Conservation (phyloP, 768 basidiomycete species). For the Boletus sp. region DNA sequence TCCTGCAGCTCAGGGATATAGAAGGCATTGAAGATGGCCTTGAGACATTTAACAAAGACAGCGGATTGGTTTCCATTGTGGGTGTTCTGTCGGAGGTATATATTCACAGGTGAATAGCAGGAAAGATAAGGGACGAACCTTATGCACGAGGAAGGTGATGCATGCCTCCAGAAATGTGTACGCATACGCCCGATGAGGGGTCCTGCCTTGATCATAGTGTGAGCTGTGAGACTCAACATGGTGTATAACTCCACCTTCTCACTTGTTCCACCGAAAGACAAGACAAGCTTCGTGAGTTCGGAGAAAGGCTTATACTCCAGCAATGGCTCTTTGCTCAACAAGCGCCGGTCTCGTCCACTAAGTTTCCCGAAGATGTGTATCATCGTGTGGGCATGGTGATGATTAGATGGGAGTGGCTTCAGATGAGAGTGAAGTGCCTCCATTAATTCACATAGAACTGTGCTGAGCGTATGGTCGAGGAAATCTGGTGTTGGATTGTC, state of each 20-base stretch:
- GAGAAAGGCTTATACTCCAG: slow-evolving; percentile 71
- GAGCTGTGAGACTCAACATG: slow-evolving; percentile 61
- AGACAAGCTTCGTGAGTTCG: slow-evolving; percentile 63
- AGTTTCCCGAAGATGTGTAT: slow-evolving; percentile 96
- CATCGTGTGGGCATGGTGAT: slow-evolving; percentile 89
- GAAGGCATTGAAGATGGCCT: slow-evolving; percentile 77
- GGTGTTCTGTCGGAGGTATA: slow-evolving; percentile 51
- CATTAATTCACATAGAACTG: no score
- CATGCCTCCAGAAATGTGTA: slow-evolving; percentile 72
- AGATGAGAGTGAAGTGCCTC: no score
- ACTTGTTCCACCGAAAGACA: slow-evolving; percentile 71
- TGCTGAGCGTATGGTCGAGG: no score
- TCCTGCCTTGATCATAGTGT: slow-evolving; percentile 53
- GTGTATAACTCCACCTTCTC: slow-evolving; percentile 68
- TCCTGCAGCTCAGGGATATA: slow-evolving; percentile 66
- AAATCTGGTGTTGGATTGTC: no score
- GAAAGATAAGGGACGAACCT: slow-evolving; percentile 48
- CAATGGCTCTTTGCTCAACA: slow-evolving; percentile 77
- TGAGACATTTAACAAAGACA: slow-evolving; percentile 65
- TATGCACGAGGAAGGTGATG: slow-evolving; percentile 66
- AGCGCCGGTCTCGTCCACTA: slow-evolving; percentile 88
- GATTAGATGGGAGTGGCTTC: slow-evolving; percentile 87
- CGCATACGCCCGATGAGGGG: slow-evolving; percentile 48
- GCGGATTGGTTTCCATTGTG: slow-evolving; percentile 71
- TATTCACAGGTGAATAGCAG: background rate